Conservation (phyloP, 2,329 filamentous ascomycete genomes). For the Cordyceps javanica region DNA sequence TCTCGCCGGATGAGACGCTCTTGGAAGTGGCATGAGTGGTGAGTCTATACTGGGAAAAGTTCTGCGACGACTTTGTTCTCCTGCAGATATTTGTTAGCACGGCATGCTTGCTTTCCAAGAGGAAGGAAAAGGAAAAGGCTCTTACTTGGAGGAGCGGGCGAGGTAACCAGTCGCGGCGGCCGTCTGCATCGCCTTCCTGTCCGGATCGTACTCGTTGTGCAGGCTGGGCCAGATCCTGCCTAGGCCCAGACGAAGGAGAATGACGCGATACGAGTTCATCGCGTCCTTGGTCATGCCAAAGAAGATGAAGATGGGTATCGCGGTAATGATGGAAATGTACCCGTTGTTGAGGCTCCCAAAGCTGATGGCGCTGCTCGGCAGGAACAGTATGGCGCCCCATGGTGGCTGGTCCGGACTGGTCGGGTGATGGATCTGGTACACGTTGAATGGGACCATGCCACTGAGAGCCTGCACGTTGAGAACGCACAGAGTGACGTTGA, state of each 20-base stretch:
- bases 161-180: background rate
- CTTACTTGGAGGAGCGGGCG: background rate
- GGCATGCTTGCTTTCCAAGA: background rate
- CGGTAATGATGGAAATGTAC: slow-evolving; percentile 43
- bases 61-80: background rate
- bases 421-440: slow-evolving; percentile 34
- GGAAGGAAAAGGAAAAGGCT: background rate
- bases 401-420: slow-evolving; percentile 28
- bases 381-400: slow-evolving; percentile 42
- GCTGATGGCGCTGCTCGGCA: slow-evolving; percentile 33
- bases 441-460: slow-evolving; percentile 32
- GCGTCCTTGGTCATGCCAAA: slow-evolving; percentile 52
- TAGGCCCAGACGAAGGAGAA: slow-evolving; percentile 34
- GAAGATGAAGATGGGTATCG: slow-evolving; percentile 44
- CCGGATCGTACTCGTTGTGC: slow-evolving; percentile 32
- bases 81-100: background rate
- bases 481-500: slow-evolving; percentile 35
- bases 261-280: slow-evolving; percentile 40
- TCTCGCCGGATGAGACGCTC: slow-evolving; percentile 6
- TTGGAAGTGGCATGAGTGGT: background rate
- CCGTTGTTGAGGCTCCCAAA: slow-evolving; percentile 38
- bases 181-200: slow-evolving; percentile 17
- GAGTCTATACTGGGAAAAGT: background rate
- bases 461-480: slow-evolving; percentile 32
- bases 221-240: slow-evolving; percentile 38